Percentiles rank a stretch among this genome's conserved stretches.
Conservation (phyloP, 2,329 filamentous ascomycete genomes). For the Purpureocillium takamizusanense region DNA sequence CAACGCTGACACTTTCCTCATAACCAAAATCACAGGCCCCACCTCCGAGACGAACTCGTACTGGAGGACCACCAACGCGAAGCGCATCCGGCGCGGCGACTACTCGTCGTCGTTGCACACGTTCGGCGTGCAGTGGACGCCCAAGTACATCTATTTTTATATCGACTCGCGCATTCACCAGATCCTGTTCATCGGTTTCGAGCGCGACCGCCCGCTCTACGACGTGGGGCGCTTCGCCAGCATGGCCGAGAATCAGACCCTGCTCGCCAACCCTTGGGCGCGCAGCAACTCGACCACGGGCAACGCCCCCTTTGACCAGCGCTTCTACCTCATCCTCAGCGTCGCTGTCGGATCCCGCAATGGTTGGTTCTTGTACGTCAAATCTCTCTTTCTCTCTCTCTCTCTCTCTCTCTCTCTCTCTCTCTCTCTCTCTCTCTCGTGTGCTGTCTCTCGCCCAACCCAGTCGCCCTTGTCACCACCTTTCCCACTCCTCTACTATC, state of each 20-base stretch:
- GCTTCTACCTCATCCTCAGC: constrained; percentile 41
- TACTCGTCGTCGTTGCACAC: constrained; percentile 37
- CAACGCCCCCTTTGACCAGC: constrained; percentile 42
- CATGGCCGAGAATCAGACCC: constrained; percentile 29
- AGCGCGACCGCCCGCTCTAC: constrained; percentile 24
- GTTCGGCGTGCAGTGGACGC: constrained; percentile 43
- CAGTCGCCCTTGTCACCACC: too few species aligned
- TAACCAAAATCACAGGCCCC: constrained; percentile 9
- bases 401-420: background rate
- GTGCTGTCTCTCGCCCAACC: too few species aligned
- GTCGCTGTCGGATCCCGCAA: constrained; percentile 40
- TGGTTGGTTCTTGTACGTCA: constrained; percentile 34
- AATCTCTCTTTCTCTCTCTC: background rate
- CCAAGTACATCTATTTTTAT: constrained; percentile 44
- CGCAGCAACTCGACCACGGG: constrained; percentile 21
- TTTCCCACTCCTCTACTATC: too few species aligned
- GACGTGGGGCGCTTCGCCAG: constrained; percentile 31
- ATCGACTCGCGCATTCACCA: constrained; percentile 34
- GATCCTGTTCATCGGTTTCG: constrained; percentile 28
- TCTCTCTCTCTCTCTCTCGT: too few species aligned
- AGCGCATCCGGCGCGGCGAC: constrained; percentile 24
- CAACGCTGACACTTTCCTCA: background rate
- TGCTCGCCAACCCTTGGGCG: constrained; percentile 34
- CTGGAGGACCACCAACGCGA: constrained; percentile 22
- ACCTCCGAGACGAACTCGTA: constrained; percentile 19